phyloP scores from a whole-genome alignment of 345 rosid species.

The Linum usitatissimum region DNA sequence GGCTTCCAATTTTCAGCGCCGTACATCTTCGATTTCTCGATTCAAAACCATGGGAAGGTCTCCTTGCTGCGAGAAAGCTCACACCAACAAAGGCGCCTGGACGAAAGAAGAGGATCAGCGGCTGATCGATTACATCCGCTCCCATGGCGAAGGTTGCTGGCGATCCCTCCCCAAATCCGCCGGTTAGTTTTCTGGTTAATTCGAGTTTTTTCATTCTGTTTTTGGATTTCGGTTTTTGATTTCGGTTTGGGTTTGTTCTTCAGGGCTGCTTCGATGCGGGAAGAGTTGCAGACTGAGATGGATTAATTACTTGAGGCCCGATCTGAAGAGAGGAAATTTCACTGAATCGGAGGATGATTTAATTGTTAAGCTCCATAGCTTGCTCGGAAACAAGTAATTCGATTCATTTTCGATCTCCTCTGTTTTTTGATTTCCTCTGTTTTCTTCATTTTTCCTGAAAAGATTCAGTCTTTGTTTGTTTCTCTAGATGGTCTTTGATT shows the following conservation, averaged over 20 bases:
- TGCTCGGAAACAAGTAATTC: constrained; percentile 40
- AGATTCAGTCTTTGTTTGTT: neutral
- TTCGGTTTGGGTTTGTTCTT: neutral
- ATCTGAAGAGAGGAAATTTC: constrained; percentile 45
- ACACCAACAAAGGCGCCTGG: constrained; percentile 91
- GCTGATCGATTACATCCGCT: constrained; percentile 57
- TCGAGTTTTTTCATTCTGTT: neutral
- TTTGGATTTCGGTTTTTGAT: neutral
- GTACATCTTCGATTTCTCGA: neutral
- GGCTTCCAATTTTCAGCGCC: neutral
- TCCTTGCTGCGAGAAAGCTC: constrained; percentile 82
- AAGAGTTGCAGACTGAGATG: constrained; percentile 42
- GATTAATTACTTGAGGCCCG: constrained; percentile 43
- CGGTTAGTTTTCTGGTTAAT: constrained; percentile 20
- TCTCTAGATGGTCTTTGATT: constrained; percentile 37
- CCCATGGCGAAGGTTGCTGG: constrained; percentile 87
- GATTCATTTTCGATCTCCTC: neutral
- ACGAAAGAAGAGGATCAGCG: constrained; percentile 82
- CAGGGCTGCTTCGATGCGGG: constrained; percentile 56
- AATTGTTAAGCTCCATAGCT: constrained; percentile 38
- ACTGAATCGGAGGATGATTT: constrained; percentile 42
- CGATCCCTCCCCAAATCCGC: constrained; percentile 85
- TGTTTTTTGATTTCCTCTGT: neutral
- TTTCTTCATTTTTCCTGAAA: neutral
- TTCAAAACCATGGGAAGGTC: constrained; percentile 59